These are phyloP conservation scores for Mariannaea elegans DNA, from an alignment of 2,329 filamentous ascomycete genomes.

Conservation along the genomic window DNA sequence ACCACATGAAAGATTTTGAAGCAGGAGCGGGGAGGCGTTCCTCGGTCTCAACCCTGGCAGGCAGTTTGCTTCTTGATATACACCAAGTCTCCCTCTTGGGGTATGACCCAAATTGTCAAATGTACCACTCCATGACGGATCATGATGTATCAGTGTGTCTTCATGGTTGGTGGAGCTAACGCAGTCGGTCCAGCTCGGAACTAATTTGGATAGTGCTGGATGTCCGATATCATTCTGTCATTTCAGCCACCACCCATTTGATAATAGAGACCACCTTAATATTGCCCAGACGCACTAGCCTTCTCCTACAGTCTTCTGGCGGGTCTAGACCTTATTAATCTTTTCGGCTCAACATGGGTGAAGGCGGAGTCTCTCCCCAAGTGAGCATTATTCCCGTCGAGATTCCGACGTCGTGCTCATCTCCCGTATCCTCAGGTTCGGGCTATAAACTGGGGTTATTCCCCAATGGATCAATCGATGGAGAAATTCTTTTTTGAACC, in stretches of 20 bases:
- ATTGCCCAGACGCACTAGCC: conserved; percentile 28
- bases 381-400: conserved; percentile 38
- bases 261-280: conserved; percentile 13
- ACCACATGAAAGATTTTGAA: not conserved
- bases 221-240: conserved; percentile 5
- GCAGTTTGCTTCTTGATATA: not conserved
- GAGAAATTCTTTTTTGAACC: conserved; percentile 15
- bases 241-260: conserved; percentile 18
- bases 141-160: not conserved
- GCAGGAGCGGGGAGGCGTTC: not conserved
- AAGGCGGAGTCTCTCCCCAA: conserved; percentile 32
- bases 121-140: not conserved
- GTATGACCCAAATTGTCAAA: not conserved
- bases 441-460: conserved; percentile 32
- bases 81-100: not conserved
- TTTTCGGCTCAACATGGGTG: conserved; percentile 19
- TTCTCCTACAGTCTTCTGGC: conserved; percentile 26
- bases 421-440: conserved; percentile 26
- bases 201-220: not conserved
- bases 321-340: conserved; percentile 24
- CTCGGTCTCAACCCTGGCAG: not conserved
- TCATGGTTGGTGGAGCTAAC: not conserved
- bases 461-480: conserved; percentile 24
- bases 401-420: conserved; percentile 36
- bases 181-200: not conserved